A percentile compares a stretch with the other conserved stretches of the same genome.
These are phyloP conservation scores for Rostrohypoxylon terebratum DNA, from an alignment of 495 filamentous ascomycete genomes.

Conservation along the genomic window DNA sequence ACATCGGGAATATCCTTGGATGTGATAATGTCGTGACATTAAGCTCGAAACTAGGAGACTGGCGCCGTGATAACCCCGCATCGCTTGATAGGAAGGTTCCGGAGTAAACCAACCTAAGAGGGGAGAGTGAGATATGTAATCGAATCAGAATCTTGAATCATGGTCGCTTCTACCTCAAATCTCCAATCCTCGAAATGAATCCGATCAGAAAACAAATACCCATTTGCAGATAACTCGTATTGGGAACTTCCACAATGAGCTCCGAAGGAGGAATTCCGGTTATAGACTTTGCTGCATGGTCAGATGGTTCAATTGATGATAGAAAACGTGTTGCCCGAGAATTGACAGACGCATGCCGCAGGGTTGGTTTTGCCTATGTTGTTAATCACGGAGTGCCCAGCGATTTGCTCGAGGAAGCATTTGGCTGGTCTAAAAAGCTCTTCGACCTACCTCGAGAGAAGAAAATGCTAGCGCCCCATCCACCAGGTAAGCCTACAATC, in stretches of 20 bases:
- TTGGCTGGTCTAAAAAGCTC: conserved; percentile 62
- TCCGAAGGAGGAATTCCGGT: conserved; percentile 57
- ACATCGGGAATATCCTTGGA: not conserved
- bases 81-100: conserved; percentile 12
- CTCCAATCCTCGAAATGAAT: not conserved
- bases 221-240: not conserved
- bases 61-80: conserved; percentile 15
- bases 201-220: not conserved
- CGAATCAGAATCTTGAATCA: not conserved
- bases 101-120: not conserved
- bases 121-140: not conserved
- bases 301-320: conserved; percentile 44
- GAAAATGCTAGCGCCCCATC: conserved; percentile 70
- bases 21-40: not conserved
- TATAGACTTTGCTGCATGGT: conserved; percentile 64
- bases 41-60: not conserved
- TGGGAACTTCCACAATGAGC: not conserved
- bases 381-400: conserved; percentile 65
- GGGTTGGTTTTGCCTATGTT: conserved; percentile 71
- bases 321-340: conserved; percentile 60
- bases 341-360: conserved; percentile 65
- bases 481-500: conserved; percentile 60
- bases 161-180: not conserved
- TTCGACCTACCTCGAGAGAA: conserved; percentile 51
- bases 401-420: conserved; percentile 63